phyloP scores from a whole-genome alignment of 2,329 filamentous ascomycete genomes.

The Cryoendolithus antarcticus region DNA sequence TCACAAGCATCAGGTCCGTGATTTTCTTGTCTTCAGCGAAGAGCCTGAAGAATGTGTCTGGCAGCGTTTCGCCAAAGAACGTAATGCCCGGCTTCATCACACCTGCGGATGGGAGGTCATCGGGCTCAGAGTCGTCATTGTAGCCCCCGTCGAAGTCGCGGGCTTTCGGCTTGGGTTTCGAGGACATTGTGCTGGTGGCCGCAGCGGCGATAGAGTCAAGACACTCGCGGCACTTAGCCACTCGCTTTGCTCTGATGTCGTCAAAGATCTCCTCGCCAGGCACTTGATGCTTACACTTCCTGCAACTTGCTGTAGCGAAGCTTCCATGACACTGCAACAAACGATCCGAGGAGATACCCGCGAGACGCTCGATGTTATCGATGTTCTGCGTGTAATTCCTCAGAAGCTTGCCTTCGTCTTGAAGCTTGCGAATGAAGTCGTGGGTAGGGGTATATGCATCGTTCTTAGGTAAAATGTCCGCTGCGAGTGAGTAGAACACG shows the following conservation, averaged over 20 bases:
- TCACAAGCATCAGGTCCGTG: constrained; percentile 85
- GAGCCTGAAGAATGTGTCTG: constrained; percentile 67
- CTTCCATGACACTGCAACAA: constrained; percentile 94
- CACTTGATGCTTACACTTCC: constrained; percentile 65
- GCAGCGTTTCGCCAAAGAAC: constrained; percentile 88
- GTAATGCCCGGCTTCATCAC: constrained; percentile 97
- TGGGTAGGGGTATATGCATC: constrained; percentile 83
- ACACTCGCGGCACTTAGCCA: constrained; percentile 69
- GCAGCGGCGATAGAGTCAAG: constrained; percentile 40
- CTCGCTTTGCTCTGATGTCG: constrained; percentile 61
- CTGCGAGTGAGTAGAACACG: constrained; percentile 84
- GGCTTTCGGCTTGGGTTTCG: constrained; percentile 33
- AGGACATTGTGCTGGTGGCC: constrained; percentile 19
- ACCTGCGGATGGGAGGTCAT: constrained; percentile 55
- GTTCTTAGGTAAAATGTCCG: constrained; percentile 73
- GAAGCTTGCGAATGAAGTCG: constrained; percentile 79
- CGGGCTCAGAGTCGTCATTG: constrained; percentile 46
- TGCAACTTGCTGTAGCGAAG: constrained; percentile 82
- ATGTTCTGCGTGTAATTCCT: constrained; percentile 99
- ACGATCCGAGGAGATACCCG: constrained; percentile 68
- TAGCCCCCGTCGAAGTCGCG: constrained; percentile 36
- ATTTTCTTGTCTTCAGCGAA: constrained; percentile 69
- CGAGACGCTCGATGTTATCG: constrained; percentile 70
- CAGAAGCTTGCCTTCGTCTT: constrained; percentile 76
- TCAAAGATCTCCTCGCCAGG: constrained; percentile 66